Base-by-base conservation (phyloP, 768 basidiomycete species). In the Hortiboletus flavorubellus region DNA sequence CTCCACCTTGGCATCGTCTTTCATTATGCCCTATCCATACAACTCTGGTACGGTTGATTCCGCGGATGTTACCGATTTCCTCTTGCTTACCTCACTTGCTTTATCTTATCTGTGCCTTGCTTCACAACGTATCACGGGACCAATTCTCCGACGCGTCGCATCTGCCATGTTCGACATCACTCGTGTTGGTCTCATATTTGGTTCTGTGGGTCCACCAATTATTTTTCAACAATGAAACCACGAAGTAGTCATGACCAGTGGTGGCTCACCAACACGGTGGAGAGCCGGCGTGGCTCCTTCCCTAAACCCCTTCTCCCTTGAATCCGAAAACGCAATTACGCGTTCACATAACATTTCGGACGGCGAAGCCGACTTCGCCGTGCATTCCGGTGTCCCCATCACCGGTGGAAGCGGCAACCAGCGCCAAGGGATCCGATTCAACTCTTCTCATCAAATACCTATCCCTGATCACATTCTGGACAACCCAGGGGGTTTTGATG, bases 141-240 rank as follows among this genome's bases (percentile, higher is more conserved):
- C 49, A 49, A 46, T 49, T 52, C 40, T 26, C 52, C 53, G 38
- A 49, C 59, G 51, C 58, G 55, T 55, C 64, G 55, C 64, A 56
- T 56, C 45, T 53, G 33, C n/a, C n/a, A n/a, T 14, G 30, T 31
- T 42, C 46, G 38, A 31, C n/a, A 30, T 47, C 35, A 39, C 37
- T 35, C 38, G 56, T 64, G 62, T 67, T 71, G 67, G 64, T 43
- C 54, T 42, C 45, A 21, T 71, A 60, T 71, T 71, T 71, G 70
- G 69, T 42, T 43, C 39, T 71, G 70, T 71, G 70, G 70, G 70
- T 71, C 70, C 70, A 58, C 52, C 9, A 51, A 34, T 49, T 64
- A 63, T 65, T 71, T 69, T 66, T 42, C 49, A 51, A 69, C 65
- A 51, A 66, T 71, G 56, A 59, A 59, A 60, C 61, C 47, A 53